Evolutionary conservation across 2,329 filamentous ascomycete genomes (phyloP).

Genomic region (Septoria linicola): DNA sequence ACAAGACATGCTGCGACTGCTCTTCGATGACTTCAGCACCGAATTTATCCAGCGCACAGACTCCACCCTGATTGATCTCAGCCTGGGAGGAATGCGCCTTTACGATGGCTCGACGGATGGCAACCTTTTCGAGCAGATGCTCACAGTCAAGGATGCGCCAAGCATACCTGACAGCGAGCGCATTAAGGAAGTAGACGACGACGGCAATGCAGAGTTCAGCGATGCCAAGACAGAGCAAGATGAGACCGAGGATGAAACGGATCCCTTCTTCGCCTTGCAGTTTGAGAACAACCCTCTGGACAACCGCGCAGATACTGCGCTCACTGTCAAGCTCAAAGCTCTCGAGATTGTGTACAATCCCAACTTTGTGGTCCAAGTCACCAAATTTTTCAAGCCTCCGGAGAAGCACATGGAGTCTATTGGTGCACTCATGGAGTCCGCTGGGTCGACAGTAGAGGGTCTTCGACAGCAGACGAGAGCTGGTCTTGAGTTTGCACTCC

Average conservation of each 20-base stretch:
- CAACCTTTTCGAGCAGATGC: constrained; percentile 90
- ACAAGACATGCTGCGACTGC: constrained; percentile 80
- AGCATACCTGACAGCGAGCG: constrained; percentile 52
- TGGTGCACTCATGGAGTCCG: constrained; percentile 88
- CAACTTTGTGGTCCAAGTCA: constrained; percentile 83
- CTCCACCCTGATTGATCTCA: constrained; percentile 83
- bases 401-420: constrained; percentile 99
- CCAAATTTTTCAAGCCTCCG: constrained; percentile 93
- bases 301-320: constrained; percentile 82
- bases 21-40: constrained; percentile 92
- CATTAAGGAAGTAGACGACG: constrained; percentile 51
- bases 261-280: constrained; percentile 88
- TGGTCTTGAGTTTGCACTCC: constrained; percentile 90
- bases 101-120: constrained; percentile 94
- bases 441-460: constrained; percentile 92
- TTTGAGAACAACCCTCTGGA: constrained; percentile 96
- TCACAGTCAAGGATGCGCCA: constrained; percentile 87
- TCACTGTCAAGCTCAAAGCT: constrained; percentile 88
- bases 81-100: constrained; percentile 86
- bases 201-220: constrained; percentile 47
- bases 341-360: constrained; percentile 98
- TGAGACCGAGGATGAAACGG: constrained; percentile 53
- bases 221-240: constrained; percentile 45
- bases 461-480: constrained; percentile 93
- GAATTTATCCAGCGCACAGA: constrained; percentile 88